Base-by-base conservation (phyloP, 106 monocot genomes). In the Dendrobium officinale region DNA sequence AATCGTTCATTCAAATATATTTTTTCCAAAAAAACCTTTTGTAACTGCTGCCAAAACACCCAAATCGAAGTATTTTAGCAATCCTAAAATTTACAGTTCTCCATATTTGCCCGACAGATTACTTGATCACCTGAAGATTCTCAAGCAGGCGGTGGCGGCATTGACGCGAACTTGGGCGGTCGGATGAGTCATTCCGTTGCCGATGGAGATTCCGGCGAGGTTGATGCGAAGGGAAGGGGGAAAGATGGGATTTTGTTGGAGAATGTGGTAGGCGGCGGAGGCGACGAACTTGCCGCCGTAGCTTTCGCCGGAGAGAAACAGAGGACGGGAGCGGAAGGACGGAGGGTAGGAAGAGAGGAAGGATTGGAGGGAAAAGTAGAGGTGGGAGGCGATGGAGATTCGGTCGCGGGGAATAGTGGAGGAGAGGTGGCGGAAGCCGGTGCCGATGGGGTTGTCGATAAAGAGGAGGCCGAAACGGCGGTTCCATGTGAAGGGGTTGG, bases 251-350 rank as follows among this genome's bases (percentile, higher is more conserved):
- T 94, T 94, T 82, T 43, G 47, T 20, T 22, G 75, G 48, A 88
- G 75, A 31, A 94, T 92, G 88, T 89, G 72, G 85, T 84, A 84
- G 0, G 81, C 89, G 27, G 73, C 29, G 19, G 90, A 81, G 24
- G 94, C 94, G 40, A 94, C 79, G 82, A 89, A 94, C 85, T 97
- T 97, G 4, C 97, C 97, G 16, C 94, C 94, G 78, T 97, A 94
- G 86, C 97, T 97, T 87, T 97, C 94, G 33, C 94, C 97, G 19
- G 90, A 89, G 31, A 97, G 20, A 66, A 82, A 97, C 27, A 97
- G 41, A 2, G 97, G 94, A 5, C 97, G 86, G 47, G 82, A n/a
- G 2, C 82, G 78, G 77, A 97, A 84, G 9, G 51, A 70, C 3
- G 85, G 72, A 58, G 88, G 58, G 1, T 70, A 31, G 24, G 89